Evolutionary conservation across 2,329 filamentous ascomycete species (phyloP), one percentile per base, ranked within the genome.

Genomic region (Cytospora piceicola): DNA sequence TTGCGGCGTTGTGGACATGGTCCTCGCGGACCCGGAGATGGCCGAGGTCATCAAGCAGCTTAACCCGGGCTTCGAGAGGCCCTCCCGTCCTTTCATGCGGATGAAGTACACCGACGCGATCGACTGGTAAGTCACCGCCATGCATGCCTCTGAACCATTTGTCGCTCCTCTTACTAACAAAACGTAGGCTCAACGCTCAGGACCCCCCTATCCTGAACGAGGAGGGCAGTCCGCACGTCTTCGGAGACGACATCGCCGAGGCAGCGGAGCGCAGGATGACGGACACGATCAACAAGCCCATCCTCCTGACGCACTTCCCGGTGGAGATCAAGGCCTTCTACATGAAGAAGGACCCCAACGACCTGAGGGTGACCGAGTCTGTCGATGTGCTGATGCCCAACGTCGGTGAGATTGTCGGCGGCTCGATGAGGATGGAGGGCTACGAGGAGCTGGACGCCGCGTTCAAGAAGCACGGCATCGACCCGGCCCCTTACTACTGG

Each of bases 311-410:
- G 2, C 94, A 98, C 80, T 99, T 99, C 87, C 95, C 95, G 24
- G 89, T 89, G 67, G 93, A 94, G 81, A 97, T 99, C 85, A 99
- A 99, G 85, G 91, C 95, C 1, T 99, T 99, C 79, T 99, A 99
- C 85, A 99, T 99, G 95, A 90, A 94, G 80, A 94, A 90, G 80
- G 95, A 94, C 72, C 82, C 84, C 53, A 79, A 85, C 34, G 95
- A 99, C 75, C 81, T 79, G 34, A 87, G 94, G 30, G 93, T 97
- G 32, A 99, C 95, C 0, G 94, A 99, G 83, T 93, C 88, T 68
- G 94, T 98, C 17, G 95, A 99, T 74, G 82, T 84, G 59, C 76
- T 90, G 70, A 86, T 99, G 93, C 95, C 95, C 14, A 93, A 93
- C 71, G 95, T 99, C 30, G 95, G 95, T 67, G 95, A 98, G 83